A percentile compares a stretch with the other conserved stretches of the same genome.
These are phyloP conservation scores for Laetiporus sulphureus DNA, from an alignment of 1,284 basidiomycete genomes.

Conservation along the genomic window DNA sequence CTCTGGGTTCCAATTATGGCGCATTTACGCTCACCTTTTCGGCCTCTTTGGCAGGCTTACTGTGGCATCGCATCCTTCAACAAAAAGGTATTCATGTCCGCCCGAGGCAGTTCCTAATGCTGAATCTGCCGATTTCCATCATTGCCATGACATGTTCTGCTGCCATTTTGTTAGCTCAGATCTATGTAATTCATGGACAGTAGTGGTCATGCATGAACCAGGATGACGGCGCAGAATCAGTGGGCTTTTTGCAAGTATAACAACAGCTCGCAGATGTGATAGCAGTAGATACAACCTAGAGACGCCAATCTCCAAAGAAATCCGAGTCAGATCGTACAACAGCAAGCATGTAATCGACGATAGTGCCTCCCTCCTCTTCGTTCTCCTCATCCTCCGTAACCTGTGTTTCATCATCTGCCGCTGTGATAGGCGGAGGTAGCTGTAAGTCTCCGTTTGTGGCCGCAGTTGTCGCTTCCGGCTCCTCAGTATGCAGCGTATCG, in stretches of 20 bases:
- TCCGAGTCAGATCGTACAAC: slow-evolving; percentile 73
- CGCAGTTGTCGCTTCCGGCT: slow-evolving; percentile 3
- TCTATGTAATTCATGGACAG: slow-evolving; percentile 1
- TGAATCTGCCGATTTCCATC: slow-evolving; percentile 47
- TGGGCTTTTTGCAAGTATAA: not conserved
- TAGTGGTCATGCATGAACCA: not conserved
- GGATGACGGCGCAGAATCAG: not conserved
- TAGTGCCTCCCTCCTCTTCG: slow-evolving; percentile 52
- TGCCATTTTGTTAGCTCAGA: slow-evolving; percentile 20
- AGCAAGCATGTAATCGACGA: slow-evolving; percentile 85
- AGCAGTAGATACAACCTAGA: slow-evolving; percentile 27
- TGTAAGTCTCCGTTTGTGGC: not conserved
- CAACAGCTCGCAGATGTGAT: not conserved
- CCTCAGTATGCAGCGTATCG: slow-evolving; percentile 19
- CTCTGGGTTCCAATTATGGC: slow-evolving; percentile 84
- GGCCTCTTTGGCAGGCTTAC: slow-evolving; percentile 83
- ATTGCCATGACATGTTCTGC: slow-evolving; percentile 23
- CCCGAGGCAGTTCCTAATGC: slow-evolving; percentile 61
- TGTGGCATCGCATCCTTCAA: slow-evolving; percentile 78
- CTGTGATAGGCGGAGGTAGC: no score
- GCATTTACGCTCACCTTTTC: slow-evolving; percentile 90
- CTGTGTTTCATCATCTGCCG: slow-evolving; percentile 19
- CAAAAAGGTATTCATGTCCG: slow-evolving; percentile 76
- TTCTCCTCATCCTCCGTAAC: slow-evolving; percentile 24
- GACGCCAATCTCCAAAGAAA: slow-evolving; percentile 69